Evolutionary conservation across 2,329 filamentous ascomycete genomes (phyloP), one percentile per base, ranked within the genome.

Genomic region (Fusarium phyllophilum): DNA sequence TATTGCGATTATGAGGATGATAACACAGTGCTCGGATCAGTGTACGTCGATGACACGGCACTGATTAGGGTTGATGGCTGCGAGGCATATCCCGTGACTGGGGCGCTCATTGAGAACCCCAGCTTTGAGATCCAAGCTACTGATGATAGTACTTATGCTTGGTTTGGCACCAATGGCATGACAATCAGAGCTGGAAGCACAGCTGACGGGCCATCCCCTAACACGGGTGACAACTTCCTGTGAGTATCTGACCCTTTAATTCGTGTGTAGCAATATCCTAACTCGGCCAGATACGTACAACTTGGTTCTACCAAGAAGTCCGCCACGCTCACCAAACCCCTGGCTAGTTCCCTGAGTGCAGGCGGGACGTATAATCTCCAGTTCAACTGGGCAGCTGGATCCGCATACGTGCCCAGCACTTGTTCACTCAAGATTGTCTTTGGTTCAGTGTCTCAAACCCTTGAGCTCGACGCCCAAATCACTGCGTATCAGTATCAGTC

Each of bases 111-210:
- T 2, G 64, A 67, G 1, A 67, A 67, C 6, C 52, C 64, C 0
- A 67, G 64, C 7, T 67, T 67, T 4, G 64, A 67, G 45, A n/a
- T 36, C 2, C 62, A n/a, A 11, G 44, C 64, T 3, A 67, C 64
- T 12, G 51, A 26, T 0, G 62, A 67, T n/a, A 67, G 64, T 20
- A 52, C 51, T 0, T 67, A 67, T 67, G 64, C 64, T 17, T 67
- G 64, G 64, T 67, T 67, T 8, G 64, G 64, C 2, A 67, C 38
- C 13, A 60, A 45, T 5, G 52, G 64, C 1, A 39, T 67, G 20
- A 4, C 0, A 1, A 67, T 67, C 20, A 36, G 33, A 10, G 64
- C 62, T 1, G 62, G 38, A 34, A 52, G 24, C 8, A 22, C 44
- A 6, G 1, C n/a, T 5, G 9, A 18, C 8, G 39, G 51, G 1